Conservation (phyloP, 305 asterid genomes). For the Salvia sclarea region DNA sequence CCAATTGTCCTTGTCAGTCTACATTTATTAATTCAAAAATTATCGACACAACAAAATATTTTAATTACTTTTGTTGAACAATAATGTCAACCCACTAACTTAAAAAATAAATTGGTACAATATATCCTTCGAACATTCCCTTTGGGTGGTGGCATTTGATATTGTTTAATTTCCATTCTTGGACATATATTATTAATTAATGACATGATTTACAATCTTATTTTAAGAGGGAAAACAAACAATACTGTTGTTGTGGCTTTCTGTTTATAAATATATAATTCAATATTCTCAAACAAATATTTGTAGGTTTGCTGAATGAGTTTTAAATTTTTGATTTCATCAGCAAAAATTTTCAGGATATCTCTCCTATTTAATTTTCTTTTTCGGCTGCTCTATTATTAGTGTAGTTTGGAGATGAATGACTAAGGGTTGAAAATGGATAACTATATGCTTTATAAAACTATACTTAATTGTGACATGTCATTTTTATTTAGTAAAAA, state of each 20-base stretch:
- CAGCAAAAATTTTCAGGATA: neutral
- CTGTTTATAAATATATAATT: neutral
- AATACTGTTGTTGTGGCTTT: neutral
- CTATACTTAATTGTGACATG: no score
- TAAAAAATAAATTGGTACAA: slow-evolving; percentile 18
- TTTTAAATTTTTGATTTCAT: neutral
- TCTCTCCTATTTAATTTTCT: no score
- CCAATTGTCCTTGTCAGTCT: slow-evolving; percentile 16
- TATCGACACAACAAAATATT: neutral
- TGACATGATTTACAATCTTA: neutral
- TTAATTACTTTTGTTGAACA: slow-evolving; percentile 13
- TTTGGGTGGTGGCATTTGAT: slow-evolving; percentile 21
- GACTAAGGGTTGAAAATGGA: no score
- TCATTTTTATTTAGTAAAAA: no score
- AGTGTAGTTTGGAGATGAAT: no score
- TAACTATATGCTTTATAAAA: no score
- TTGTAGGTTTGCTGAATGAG: neutral
- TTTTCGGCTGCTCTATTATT: no score
- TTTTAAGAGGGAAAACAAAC: neutral
- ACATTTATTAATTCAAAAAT: slow-evolving; percentile 11
- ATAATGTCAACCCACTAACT: slow-evolving; percentile 33
- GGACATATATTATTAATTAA: neutral
- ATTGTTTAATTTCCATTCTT: slow-evolving; percentile 14
- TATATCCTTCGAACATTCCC: slow-evolving; percentile 41
- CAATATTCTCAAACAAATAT: neutral